These are phyloP conservation scores for Calonectria hawksworthii DNA, from an alignment of 2,329 filamentous ascomycete genomes.

Conservation along the genomic window DNA sequence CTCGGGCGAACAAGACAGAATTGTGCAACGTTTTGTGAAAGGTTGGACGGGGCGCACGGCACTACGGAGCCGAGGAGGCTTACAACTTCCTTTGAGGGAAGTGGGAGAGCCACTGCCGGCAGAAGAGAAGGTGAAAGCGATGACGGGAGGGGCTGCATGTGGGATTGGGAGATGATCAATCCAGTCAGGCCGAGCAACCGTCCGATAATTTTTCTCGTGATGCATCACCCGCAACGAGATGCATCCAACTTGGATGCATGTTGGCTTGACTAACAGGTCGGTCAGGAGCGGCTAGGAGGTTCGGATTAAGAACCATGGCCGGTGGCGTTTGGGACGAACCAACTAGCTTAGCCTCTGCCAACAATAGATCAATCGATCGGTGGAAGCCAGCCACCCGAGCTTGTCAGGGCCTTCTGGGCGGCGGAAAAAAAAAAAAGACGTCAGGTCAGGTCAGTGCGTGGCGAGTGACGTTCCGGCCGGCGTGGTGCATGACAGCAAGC, in stretches of 20 bases:
- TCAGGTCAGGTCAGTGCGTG: slow-evolving; percentile 7
- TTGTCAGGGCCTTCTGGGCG: background rate
- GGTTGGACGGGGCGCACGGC: background rate
- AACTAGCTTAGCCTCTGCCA: background rate
- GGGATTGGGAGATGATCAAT: slow-evolving; percentile 13
- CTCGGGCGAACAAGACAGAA: background rate
- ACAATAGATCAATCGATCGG: slow-evolving; percentile 15
- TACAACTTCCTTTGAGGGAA: slow-evolving; percentile 11
- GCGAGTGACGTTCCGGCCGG: slow-evolving; percentile 45
- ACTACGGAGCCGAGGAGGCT: slow-evolving; percentile 1
- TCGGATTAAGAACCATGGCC: slow-evolving; percentile 1
- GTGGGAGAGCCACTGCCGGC: background rate
- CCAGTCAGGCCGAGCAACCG: slow-evolving; percentile 1
- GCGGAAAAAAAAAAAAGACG: background rate
- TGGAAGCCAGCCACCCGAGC: slow-evolving; percentile 9
- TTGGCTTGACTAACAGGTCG: background rate
- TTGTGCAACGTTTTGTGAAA: slow-evolving; percentile 9
- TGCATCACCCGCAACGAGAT: background rate
- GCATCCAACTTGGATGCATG: background rate
- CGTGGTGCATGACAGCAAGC: slow-evolving; percentile 43
- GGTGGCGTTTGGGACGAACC: background rate
- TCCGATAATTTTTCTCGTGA: slow-evolving; percentile 6
- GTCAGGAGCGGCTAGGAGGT: background rate
- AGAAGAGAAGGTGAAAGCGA: background rate
- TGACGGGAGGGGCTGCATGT: background rate